Evolutionary conservation across 108 stramenopile genomes (phyloP), one percentile per base, ranked within the genome.

Genomic region (Skeletonema marinoi): DNA sequence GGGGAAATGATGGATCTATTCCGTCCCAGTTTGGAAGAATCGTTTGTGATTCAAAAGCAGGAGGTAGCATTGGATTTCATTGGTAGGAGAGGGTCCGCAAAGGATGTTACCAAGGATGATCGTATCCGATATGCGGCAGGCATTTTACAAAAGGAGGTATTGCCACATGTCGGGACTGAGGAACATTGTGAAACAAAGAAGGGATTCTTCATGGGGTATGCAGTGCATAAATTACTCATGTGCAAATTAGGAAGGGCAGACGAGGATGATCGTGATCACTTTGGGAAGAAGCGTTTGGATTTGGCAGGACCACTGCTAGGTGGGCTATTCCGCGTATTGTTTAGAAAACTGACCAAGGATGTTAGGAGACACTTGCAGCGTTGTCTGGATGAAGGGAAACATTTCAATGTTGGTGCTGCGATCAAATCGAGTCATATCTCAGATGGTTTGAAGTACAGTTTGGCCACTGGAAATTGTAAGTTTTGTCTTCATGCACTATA

Each of bases 221-320:
- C 97, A 33, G 98, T 98, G 36, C 98, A 99, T 88, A 98, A 98
- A 85, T 77, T 99, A 65, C 85, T 99, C 32, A 95, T 93, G 89
- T 98, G 98, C 78, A 90, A 88, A 65, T 74, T 99, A 59, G 98
- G 98, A 13, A 91, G 98, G 14, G 75, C 91, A 30, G 92, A 96
- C 25, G 97, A 98, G 75, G 98, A 99, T 86, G 99, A 99, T 84
- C 93, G 98, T 64, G 99, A 99, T 88, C 98, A 99, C 69, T 99
- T 98, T 88, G 99, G 98, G 68, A 99, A 99, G 92, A 99, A 99
- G 81, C 93, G 99, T 25, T 74, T 99, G 42, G 99, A 99, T 89
- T 85, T 99, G 84, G 98, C 98, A n/a, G 99, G 99, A 54, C 96
- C 98, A 12, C 76, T 99, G 58, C 74, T 99, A 30, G 97, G 96